Base-by-base conservation (phyloP, 202 grass and related monocot species). In the Panicum virgatum region DNA sequence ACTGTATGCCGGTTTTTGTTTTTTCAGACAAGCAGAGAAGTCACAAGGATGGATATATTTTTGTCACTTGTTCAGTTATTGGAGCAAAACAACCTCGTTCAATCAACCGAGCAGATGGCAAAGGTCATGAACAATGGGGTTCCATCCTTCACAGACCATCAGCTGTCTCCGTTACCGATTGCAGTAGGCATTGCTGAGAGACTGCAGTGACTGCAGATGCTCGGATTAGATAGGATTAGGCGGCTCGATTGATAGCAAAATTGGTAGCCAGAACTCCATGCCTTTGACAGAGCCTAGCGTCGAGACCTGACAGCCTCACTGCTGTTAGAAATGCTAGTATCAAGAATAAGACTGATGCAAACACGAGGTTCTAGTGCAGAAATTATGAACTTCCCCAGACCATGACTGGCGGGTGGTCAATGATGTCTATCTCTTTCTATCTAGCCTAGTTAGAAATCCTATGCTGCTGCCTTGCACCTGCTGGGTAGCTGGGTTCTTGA, bases 21-120 rank as follows among this genome's bases (percentile, higher is more conserved):
- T 75, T 76, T 59, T 64, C 80, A 99, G 96, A 91, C 96, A 75
- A 99, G 94, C 85, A 91, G 84, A 43, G 91, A 90, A 18, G 83
- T 99, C 29, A 99, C 96, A 39, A 92, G 96, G 86, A 88, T 99
- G 96, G 93, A 96, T 36, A 92, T 99, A 92, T 99, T 99, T 78
- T 62, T 99, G 29, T 96, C 93, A 19, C 96, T 99, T 50, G 88
- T 99, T 81, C 91, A 99, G 75, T 88, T 96, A 75, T 80, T 99
- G 62, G 86, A 99, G 64, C 83, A 96, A 83, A 96, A 90, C 63
- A 94, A 66, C 68, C 78, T 77, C 19, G 58, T 51, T 53, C 76
- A 62, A 77, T 66, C 89, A 42, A 83, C 85, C 40, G 87, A 92
- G 45, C 85, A 90, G 74, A 66, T 88, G 45, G 80, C 77, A 3